These are phyloP conservation scores for Pinus albicaulis DNA, from an alignment of 75 land plant genomes.

Conservation along the genomic window DNA sequence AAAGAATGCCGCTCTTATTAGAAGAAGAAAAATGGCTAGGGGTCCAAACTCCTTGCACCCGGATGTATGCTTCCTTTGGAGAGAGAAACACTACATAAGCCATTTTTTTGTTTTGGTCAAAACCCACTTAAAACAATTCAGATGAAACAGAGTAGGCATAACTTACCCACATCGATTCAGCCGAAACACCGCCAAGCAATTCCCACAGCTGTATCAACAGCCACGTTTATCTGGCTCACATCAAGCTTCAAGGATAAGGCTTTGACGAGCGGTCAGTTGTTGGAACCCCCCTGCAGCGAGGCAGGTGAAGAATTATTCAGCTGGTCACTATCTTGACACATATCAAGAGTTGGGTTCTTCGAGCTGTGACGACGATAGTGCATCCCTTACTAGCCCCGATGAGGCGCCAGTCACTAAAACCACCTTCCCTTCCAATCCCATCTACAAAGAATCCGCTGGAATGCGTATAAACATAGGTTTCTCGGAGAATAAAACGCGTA, in stretches of 20 bases:
- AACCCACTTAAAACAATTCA: too few relatives aligned
- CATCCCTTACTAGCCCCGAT: constrained; percentile 77
- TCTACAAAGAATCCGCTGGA: background rate
- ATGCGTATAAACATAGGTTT: too few relatives aligned
- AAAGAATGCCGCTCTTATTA: too few relatives aligned
- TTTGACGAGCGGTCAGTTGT: background rate
- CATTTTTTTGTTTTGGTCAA: too few relatives aligned
- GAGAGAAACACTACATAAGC: too few relatives aligned
- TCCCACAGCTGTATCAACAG: constrained; percentile 42
- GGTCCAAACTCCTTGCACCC: too few relatives aligned
- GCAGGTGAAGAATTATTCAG: background rate
- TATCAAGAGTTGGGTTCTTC: constrained; percentile 41
- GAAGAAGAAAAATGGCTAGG: too few relatives aligned
- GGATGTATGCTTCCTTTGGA: too few relatives aligned
- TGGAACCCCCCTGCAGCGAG: background rate
- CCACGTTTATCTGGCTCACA: constrained; percentile 24
- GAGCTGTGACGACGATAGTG: constrained; percentile 55
- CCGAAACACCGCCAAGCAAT: constrained; percentile 57
- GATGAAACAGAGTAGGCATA: background rate
- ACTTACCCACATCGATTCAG: constrained; percentile 52
- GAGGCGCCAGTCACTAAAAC: constrained; percentile 88
- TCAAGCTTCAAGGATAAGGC: constrained; percentile 42
- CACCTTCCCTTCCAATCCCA: constrained; percentile 44
- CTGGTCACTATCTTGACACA: constrained; percentile 42
- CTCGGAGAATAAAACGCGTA: too few relatives aligned